Percentiles rank a stretch among this genome's conserved stretches.
Evolutionary conservation across 768 basidiomycete species (phyloP).

Genomic region (Holtermannia corniformis): DNA sequence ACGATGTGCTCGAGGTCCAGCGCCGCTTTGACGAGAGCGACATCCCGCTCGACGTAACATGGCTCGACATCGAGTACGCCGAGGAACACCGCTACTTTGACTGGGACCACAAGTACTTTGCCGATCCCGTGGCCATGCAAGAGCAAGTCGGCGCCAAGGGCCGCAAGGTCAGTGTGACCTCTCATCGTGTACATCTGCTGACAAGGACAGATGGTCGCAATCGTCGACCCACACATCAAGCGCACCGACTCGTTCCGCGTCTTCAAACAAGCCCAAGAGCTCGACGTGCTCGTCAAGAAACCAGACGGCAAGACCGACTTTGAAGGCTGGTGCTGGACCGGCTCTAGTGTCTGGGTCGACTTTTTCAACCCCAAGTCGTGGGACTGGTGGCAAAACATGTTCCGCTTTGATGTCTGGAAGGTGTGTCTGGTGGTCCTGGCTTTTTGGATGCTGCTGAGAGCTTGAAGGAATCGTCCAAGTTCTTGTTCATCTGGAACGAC

Average conservation of each 20-base stretch:
- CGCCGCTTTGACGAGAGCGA: slow-evolving; percentile 83
- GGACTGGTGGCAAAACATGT: slow-evolving; percentile 83
- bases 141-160: slow-evolving; percentile 74
- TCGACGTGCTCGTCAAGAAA: slow-evolving; percentile 71
- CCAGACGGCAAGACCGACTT: slow-evolving; percentile 62
- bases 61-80: slow-evolving; percentile 95
- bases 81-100: slow-evolving; percentile 94
- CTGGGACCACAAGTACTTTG: slow-evolving; percentile 87
- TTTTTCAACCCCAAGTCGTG: slow-evolving; percentile 86
- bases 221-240: slow-evolving; percentile 93
- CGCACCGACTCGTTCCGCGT: slow-evolving; percentile 67
- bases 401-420: slow-evolving; percentile 52
- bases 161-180: slow-evolving; percentile 61
- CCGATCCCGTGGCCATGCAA: slow-evolving; percentile 87
- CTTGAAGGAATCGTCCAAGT: slow-evolving; percentile 53
- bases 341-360: slow-evolving; percentile 92
- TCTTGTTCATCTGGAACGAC: slow-evolving; percentile 94
- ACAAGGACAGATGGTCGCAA: slow-evolving; percentile 76
- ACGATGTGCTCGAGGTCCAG: slow-evolving; percentile 77
- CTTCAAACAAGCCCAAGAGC: slow-evolving; percentile 72
- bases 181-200: too few species aligned
- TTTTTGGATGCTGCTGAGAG: neutral
- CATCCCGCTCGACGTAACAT: slow-evolving; percentile 91
- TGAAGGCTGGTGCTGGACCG: slow-evolving; percentile 99
- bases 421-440: slow-evolving; percentile 28